A percentile compares a stretch with the other conserved stretches of the same genome.
Evolutionary conservation across 345 rosid genomes (phyloP).

Genomic region (Syzygium oleosum): DNA sequence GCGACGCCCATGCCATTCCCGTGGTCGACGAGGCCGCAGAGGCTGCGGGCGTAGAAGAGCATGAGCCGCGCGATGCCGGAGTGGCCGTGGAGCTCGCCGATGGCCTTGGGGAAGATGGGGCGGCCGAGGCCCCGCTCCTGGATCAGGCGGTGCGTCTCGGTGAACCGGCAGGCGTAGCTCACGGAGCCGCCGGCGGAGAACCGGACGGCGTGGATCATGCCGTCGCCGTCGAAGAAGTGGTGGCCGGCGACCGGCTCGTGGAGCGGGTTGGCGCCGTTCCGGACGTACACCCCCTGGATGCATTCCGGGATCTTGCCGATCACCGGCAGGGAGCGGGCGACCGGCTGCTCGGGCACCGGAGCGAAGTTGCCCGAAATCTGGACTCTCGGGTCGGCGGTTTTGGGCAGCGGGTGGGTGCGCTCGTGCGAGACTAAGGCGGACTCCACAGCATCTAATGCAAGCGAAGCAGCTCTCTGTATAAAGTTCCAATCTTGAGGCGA

Average conservation of each 20-base stretch:
- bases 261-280: conserved; percentile 95
- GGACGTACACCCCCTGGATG: conserved; percentile 73
- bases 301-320: conserved; percentile 65
- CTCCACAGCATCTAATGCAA: conserved; percentile 60
- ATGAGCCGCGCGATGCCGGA: conserved; percentile 62
- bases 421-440: conserved; percentile 54
- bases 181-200: conserved; percentile 53
- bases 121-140: conserved; percentile 47
- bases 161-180: conserved; percentile 72
- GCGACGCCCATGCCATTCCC: conserved; percentile 74
- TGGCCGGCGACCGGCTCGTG: conserved; percentile 84
- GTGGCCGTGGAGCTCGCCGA: conserved; percentile 88
- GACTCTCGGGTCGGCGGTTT: conserved; percentile 71
- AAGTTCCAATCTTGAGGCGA: conserved; percentile 34
- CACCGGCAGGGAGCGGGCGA: conserved; percentile 38
- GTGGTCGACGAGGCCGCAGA: conserved; percentile 59
- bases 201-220: conserved; percentile 84
- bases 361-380: conserved; percentile 91
- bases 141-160: conserved; percentile 33
- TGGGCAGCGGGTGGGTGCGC: conserved; percentile 56
- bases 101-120: conserved; percentile 81
- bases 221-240: conserved; percentile 93
- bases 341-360: conserved; percentile 74
- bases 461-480: conserved; percentile 57
- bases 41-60: conserved; percentile 64